These are phyloP conservation scores for Orbilia quercus DNA, from an alignment of 2,329 filamentous ascomycete species.

Conservation along the genomic window DNA sequence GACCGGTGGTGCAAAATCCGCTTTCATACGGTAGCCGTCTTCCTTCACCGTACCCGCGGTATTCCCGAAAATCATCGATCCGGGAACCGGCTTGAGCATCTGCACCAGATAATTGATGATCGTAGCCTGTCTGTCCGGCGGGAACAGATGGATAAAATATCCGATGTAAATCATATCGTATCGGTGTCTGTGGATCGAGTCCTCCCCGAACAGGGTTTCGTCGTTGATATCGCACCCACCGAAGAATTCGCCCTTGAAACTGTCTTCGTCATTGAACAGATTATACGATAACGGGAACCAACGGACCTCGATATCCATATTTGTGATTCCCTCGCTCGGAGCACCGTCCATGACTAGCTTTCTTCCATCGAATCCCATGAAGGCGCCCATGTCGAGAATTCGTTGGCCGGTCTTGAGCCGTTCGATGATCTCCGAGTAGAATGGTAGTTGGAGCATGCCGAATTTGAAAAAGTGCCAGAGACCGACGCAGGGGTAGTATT, in stretches of 20 bases:
- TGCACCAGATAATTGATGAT: constrained; percentile 43
- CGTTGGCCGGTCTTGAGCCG: constrained; percentile 58
- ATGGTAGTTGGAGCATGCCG: constrained; percentile 61
- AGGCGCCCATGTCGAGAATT: constrained; percentile 53
- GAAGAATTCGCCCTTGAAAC: constrained; percentile 51
- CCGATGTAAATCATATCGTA: constrained; percentile 55
- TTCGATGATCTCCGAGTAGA: constrained; percentile 61
- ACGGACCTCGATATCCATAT: constrained; percentile 50
- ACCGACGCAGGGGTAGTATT: constrained; percentile 63
- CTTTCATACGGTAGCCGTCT: constrained; percentile 40
- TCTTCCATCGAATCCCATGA: constrained; percentile 52
- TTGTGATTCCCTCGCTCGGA: constrained; percentile 46
- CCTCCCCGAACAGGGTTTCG: constrained; percentile 39
- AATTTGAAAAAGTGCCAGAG: constrained; percentile 63
- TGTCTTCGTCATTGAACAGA: constrained; percentile 38
- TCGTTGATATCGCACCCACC: constrained; percentile 50
- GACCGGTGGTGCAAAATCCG: constrained; percentile 42
- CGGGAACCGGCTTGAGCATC: constrained; percentile 42
- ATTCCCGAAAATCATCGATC: constrained; percentile 50
- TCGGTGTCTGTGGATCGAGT: constrained; percentile 40
- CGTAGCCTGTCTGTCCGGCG: constrained; percentile 25
- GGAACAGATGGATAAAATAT: constrained; percentile 54
- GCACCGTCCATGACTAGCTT: constrained; percentile 46
- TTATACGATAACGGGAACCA: constrained; percentile 53
- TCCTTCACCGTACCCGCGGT: constrained; percentile 49